Conservation (phyloP, 495 filamentous ascomycete genomes). For the Xeromyces bisporus region DNA sequence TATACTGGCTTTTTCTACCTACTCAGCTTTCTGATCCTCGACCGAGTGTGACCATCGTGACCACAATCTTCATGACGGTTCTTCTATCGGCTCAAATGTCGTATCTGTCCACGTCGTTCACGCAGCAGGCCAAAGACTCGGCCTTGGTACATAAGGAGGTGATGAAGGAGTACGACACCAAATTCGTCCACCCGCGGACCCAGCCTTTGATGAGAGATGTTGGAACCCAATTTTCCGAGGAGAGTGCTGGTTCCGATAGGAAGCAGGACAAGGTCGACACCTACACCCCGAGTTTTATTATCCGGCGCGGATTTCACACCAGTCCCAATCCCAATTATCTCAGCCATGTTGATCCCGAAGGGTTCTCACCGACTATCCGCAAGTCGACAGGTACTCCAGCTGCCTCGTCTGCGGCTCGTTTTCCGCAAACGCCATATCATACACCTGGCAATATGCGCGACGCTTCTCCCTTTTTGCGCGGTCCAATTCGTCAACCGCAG, state of each 20-base stretch:
- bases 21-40: slow-evolving; percentile 54
- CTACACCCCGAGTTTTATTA: slow-evolving; percentile 60
- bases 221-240: slow-evolving; percentile 47
- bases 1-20: slow-evolving; percentile 79
- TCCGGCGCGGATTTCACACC: slow-evolving; percentile 68
- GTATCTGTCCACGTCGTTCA: slow-evolving; percentile 50
- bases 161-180: slow-evolving; percentile 86
- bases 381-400: slow-evolving; percentile 13
- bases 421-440: slow-evolving; percentile 16
- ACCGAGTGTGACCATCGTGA: slow-evolving; percentile 72
- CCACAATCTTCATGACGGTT: slow-evolving; percentile 49
- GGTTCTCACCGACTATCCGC: slow-evolving; percentile 18
- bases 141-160: slow-evolving; percentile 79
- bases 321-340: slow-evolving; percentile 80
- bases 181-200: slow-evolving; percentile 82
- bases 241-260: slow-evolving; percentile 23
- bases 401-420: slow-evolving; percentile 9
- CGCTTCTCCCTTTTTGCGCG: slow-evolving; percentile 32
- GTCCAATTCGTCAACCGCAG: slow-evolving; percentile 39
- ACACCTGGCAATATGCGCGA: slow-evolving; percentile 32
- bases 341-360: slow-evolving; percentile 60
- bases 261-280: slow-evolving; percentile 41
- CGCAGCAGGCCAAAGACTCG: slow-evolving; percentile 71
- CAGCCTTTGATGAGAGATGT: slow-evolving; percentile 71
- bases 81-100: slow-evolving; percentile 66